Base-by-base conservation (phyloP, 1,139 yeast species). In the Debaryomycetaceae sp. region DNA sequence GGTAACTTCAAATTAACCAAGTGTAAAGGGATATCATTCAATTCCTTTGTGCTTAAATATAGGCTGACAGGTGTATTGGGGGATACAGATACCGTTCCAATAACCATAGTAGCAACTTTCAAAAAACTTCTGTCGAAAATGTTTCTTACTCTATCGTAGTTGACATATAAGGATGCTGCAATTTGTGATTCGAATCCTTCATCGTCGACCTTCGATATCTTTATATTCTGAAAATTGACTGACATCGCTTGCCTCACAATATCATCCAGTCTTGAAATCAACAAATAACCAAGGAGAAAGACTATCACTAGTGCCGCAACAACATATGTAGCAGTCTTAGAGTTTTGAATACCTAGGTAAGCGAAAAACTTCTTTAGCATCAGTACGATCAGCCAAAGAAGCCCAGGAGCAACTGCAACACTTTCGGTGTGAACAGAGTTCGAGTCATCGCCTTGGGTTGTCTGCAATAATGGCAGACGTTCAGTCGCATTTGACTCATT, bases 1-100 rank as follows among this genome's bases (percentile, higher is more conserved):
- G 72, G 69, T 4, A 68, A 64, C 17, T 44, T 49, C 1, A 60
- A 49, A 44, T 67, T 60, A 8, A 60, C 48, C 34, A 65, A 49
- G 46, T 67, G 70, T 8, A 55, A 51, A 5, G 57, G 58, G 1
- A 48, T 47, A 1, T 48, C 44, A 17, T 46, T 49, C 5, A 54
- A 41, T 17, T 48, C 59, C 6, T 56, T 45, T 5, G 63, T 61
- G 35, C 57, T 53, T 14, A 58, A 57, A 36, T 50, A 58, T 3
- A 68, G 34, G 23, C 57, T 53, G 6, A 65, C 51, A 1, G 62
- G 60, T 1, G 57, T 53, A n/a, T 44, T 48, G 14, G 68, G 65
- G 1, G 47, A 44, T 6, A 68, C 52, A 4, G 55, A 50, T 2
- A 68, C 51, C 2, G 56, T 49, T 0, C 72, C 70, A 8, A 64